phyloP scores from a whole-genome alignment of 2,329 filamentous ascomycete species.

The Aspergillus pseudoterreus region DNA sequence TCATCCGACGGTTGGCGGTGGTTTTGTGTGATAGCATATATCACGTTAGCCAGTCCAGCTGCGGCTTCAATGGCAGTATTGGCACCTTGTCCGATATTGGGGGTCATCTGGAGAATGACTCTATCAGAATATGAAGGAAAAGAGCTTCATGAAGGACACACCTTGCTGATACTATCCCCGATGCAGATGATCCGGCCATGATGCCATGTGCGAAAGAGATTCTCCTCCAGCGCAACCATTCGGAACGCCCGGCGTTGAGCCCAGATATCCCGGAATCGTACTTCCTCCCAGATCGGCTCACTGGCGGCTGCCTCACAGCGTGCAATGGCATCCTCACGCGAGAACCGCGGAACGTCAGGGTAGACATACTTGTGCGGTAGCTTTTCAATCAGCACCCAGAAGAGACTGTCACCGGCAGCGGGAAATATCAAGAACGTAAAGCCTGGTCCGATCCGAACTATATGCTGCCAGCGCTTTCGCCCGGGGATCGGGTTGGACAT shows the following conservation, averaged over 20 bases:
- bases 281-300: constrained; percentile 5
- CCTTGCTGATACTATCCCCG: constrained; percentile 24
- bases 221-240: constrained; percentile 19
- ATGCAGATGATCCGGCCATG: constrained; percentile 16
- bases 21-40: neutral
- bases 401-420: constrained; percentile 15
- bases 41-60: constrained; percentile 29
- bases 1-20: no score
- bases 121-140: neutral
- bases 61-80: constrained; percentile 39
- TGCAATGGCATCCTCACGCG: constrained; percentile 8
- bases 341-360: constrained; percentile 14
- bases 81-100: constrained; percentile 35
- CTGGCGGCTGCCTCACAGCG: constrained; percentile 1
- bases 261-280: constrained; percentile 20
- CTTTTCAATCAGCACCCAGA: constrained; percentile 23
- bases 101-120: constrained; percentile 21
- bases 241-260: constrained; percentile 2
- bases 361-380: constrained; percentile 14
- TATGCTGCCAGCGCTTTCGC: constrained; percentile 7
- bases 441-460: constrained; percentile 5
- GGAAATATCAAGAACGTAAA: constrained; percentile 9
- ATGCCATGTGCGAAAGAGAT: constrained; percentile 17
- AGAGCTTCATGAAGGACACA: neutral
- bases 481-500: constrained; percentile 13